These are phyloP conservation scores for Fibroporia radiculosa DNA, from an alignment of 768 basidiomycete genomes.

Conservation along the genomic window DNA sequence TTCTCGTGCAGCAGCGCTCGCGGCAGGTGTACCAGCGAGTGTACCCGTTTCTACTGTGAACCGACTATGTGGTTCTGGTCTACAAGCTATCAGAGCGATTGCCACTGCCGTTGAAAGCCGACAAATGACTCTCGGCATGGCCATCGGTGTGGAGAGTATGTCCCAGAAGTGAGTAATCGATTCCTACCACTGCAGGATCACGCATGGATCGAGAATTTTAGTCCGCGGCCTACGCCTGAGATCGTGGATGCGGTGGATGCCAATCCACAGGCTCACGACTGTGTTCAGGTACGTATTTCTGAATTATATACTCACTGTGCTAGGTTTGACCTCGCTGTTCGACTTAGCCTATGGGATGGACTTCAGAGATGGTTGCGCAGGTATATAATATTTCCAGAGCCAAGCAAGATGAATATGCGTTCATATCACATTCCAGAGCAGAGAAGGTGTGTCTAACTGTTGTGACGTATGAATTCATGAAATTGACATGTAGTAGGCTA, in stretches of 20 bases:
- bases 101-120: conserved; percentile 81
- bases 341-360: conserved; percentile 97
- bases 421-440: conserved; percentile 81
- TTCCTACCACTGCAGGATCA: too few species aligned
- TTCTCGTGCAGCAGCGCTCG: conserved; percentile 79
- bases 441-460: conserved; percentile 35
- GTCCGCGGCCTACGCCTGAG: conserved; percentile 70
- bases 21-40: conserved; percentile 81
- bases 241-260: conserved; percentile 51
- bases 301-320: background rate
- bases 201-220: conserved; percentile 16
- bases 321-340: conserved; percentile 4
- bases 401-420: conserved; percentile 85
- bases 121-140: conserved; percentile 82
- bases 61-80: conserved; percentile 87
- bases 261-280: conserved; percentile 62
- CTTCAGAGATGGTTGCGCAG: conserved; percentile 84
- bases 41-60: conserved; percentile 91
- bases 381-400: conserved; percentile 69
- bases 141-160: conserved; percentile 81
- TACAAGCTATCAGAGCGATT: conserved; percentile 89
- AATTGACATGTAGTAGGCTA: conserved; percentile 33
- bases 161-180: conserved; percentile 47
- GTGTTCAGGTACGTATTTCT: conserved; percentile 47
- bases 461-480: background rate